Evolutionary conservation across 2,329 filamentous ascomycete species (phyloP), one percentile per base, ranked within the genome.

Genomic region (Talaromyces islandicus): DNA sequence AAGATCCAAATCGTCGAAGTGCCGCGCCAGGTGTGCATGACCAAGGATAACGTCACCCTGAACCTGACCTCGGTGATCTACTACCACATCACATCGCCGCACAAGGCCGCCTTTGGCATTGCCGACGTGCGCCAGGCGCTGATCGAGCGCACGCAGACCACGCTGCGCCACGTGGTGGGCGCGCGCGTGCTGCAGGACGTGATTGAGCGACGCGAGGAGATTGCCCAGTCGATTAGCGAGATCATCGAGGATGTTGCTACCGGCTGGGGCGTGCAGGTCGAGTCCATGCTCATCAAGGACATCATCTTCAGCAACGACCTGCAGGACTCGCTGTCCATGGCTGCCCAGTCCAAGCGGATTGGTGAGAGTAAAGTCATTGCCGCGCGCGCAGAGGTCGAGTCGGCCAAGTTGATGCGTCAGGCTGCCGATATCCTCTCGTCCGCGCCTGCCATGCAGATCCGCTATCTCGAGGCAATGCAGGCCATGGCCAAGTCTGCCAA

Each of bases 221-320:
- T 99, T 67, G 94, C 94, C 1, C 88, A 92, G 77, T 94, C 89
- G 60, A 97, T 97, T 64, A 88, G 91, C 64, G 93, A 97, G 77
- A 97, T 97, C 69, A 97, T 99, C 68, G 94, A 97, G 73, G 92
- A 97, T 67, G 94, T 96, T 1, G 93, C 94, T 6, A 81, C 85
- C 11, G 91, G 91, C 63, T 99, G 94, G 94, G 94, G 94, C 78
- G 93, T 96, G 7, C 87, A 91, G 71, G 94, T 97, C 61, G 94
- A 97, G 82, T 92, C 88, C 71, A 99, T 99, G 93, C 87, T 99
- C 67, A 93, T 99, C 84, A 97, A 99, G 80, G 94, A 99, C 77
- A 96, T 99, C 73, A 90, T 97, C 74, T 99, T 99, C 85, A 92
- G 87, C 78, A 87, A 91, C 71, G 94, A 97, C 67, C 83, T 99